Evolutionary conservation across 805 yeast genomes (phyloP), one percentile per base, ranked within the genome.

Genomic region (Limtongozyma cylindracea): DNA sequence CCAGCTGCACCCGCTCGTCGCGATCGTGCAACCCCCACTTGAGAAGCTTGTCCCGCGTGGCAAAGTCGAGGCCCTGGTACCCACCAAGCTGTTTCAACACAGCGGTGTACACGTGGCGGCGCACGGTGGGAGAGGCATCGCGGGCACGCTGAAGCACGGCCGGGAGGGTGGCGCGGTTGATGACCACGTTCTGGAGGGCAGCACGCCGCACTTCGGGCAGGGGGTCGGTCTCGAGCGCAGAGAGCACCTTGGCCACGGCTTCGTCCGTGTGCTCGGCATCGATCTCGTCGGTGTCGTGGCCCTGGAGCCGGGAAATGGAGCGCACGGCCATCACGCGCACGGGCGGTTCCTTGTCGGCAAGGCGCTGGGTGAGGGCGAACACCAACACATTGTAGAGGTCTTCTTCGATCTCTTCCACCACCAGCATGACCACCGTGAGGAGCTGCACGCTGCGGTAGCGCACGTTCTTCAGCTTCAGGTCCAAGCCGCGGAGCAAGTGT

Each of bases 121-220:
- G 55, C 34, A 72, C 80, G 11, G 61, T 49, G 1, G 69, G 43
- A 37, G 73, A 74, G 3, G 51, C 52, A 41, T 84, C 98, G 25
- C 91, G 56, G 1, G 92, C 91, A 26, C 95, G 56, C 35, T 71
- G 88, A 17, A 80, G 45, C 2, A 78, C 46, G 25, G 50, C 54
- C 1, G 70, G 63, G 11, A 61, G 46, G 0, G 80, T 69, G 2
- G 34, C 30, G 3, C 43, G 32, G 19, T 56, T 57, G 31, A 66
- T 69, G 12, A 56, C 63, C 16, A 84, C 39, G 37, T 78, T 74
- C 20, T 71, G 46, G 34, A 80, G 45, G 1, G 84, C 84, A 0
- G 91, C 80, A 27, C 92, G 55, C 31, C 96, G 56, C 2, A 82
- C 93, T 29, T 88, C 96, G 1, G 93, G 67, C 33, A 71, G 70